phyloP scores from a whole-genome alignment of 768 basidiomycete genomes.

The Russula foetens region DNA sequence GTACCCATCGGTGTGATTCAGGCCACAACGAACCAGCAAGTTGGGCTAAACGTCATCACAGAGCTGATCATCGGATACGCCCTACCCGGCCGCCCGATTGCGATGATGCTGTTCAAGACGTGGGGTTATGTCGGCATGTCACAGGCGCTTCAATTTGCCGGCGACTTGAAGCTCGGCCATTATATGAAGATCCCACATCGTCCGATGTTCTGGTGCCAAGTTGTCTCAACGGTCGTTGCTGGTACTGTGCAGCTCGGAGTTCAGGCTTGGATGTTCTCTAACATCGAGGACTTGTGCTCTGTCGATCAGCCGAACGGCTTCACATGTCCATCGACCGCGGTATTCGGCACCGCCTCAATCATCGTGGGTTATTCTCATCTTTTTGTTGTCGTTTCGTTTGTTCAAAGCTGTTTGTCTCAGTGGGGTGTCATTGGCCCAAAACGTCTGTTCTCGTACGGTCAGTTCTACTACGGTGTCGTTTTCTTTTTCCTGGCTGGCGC shows the following conservation, averaged over 20 bases:
- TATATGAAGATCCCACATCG: slow-evolving; percentile 69
- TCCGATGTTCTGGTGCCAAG: slow-evolving; percentile 64
- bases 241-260: slow-evolving; percentile 71
- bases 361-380: slow-evolving; percentile 38
- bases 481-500: slow-evolving; percentile 78
- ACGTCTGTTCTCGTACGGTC: slow-evolving; percentile 23
- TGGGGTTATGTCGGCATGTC: slow-evolving; percentile 68
- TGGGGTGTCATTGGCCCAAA: slow-evolving; percentile 71
- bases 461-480: slow-evolving; percentile 30
- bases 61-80: slow-evolving; percentile 77
- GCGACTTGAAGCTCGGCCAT: slow-evolving; percentile 72
- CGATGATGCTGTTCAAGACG: slow-evolving; percentile 85
- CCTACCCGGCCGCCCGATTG: slow-evolving; percentile 68
- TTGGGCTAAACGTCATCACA: slow-evolving; percentile 69
- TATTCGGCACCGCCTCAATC: slow-evolving; percentile 74
- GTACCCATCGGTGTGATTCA: slow-evolving; percentile 51
- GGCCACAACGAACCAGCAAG: slow-evolving; percentile 75
- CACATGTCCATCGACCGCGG: slow-evolving; percentile 60
- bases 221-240: slow-evolving; percentile 57
- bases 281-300: slow-evolving; percentile 54
- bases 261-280: slow-evolving; percentile 69
- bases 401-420: background rate
- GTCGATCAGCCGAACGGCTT: slow-evolving; percentile 50
- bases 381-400: background rate
- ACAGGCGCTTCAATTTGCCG: slow-evolving; percentile 60